These are phyloP conservation scores for Macrotyloma uniflorum DNA, from an alignment of 306 rosid species.

Conservation along the genomic window DNA sequence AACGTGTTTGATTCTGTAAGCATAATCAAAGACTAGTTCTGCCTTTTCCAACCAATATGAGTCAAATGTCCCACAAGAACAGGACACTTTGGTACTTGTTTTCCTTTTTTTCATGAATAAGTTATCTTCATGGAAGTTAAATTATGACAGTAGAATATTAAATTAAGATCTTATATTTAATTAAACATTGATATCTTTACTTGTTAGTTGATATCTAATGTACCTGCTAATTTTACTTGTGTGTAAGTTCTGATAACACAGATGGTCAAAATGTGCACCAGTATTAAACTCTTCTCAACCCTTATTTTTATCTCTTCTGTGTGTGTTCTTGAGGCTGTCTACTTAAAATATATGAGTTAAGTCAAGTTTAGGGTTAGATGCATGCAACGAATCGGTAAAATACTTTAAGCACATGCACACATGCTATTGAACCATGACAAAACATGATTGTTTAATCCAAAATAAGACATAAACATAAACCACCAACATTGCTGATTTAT, in stretches of 20 bases:
- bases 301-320: neutral
- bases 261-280: conserved; percentile 1
- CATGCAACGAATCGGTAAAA: conserved; percentile 47
- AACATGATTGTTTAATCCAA: conserved; percentile 32
- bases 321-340: conserved; percentile 29
- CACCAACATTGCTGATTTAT: conserved; percentile 13
- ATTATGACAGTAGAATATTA: too few relatives aligned
- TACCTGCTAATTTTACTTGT: conserved; percentile 5
- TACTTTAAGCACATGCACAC: conserved; percentile 49
- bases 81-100: conserved; percentile 14
- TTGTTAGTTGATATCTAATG: conserved; percentile 13
- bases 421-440: conserved; percentile 34
- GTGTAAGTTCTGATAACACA: conserved; percentile 24
- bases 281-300: neutral
- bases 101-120: neutral
- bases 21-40: conserved; percentile 22
- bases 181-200: conserved; percentile 19
- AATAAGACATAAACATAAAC: conserved; percentile 24
- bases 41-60: conserved; percentile 31
- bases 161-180: neutral
- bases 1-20: conserved; percentile 46
- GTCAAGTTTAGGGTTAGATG: conserved; percentile 54
- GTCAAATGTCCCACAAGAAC: conserved; percentile 38
- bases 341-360: conserved; percentile 26
- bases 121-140: too few relatives aligned